phyloP scores from a whole-genome alignment of 2,329 filamentous ascomycete species.

The Trichoderma endophyticum region DNA sequence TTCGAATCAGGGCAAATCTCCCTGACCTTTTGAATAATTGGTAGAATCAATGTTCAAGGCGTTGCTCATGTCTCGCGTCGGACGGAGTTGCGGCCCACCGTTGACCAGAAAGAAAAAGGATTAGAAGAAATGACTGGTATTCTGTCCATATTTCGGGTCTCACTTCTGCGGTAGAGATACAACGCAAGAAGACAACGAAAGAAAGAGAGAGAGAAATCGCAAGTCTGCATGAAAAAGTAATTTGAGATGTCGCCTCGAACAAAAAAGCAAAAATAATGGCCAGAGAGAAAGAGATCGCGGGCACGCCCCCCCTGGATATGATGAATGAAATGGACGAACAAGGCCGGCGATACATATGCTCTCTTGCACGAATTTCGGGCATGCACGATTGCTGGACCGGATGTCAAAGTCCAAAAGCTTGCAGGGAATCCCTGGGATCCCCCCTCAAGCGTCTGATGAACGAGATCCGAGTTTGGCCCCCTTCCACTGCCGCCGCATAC shows the following conservation, averaged over 20 bases:
- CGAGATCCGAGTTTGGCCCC: conserved; percentile 19
- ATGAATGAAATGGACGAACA: neutral
- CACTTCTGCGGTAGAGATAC: neutral
- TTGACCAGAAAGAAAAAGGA: neutral
- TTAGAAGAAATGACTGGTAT: neutral
- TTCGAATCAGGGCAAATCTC: neutral
- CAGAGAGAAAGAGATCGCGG: neutral
- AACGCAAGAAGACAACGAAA: neutral
- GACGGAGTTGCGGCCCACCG: conserved; percentile 3
- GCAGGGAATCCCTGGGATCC: conserved; percentile 18
- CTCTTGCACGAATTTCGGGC: neutral
- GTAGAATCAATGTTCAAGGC: neutral
- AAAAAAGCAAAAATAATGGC: neutral
- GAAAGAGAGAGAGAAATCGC: neutral
- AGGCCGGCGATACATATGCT: neutral
- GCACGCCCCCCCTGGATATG: conserved; percentile 6
- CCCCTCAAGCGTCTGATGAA: conserved; percentile 17
- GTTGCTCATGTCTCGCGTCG: conserved; percentile 17
- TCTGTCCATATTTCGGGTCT: conserved; percentile 7
- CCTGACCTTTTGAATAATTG: neutral
- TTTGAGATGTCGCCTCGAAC: neutral
- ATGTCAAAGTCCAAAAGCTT: conserved; percentile 12
- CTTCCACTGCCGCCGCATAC: conserved; percentile 9
- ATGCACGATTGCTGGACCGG: conserved; percentile 7
- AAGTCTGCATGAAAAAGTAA: conserved; percentile 6